Percentiles rank a stretch among this genome's conserved stretches.
These are phyloP conservation scores for Quercus bicolor DNA, from an alignment of 306 rosid species.

Conservation along the genomic window DNA sequence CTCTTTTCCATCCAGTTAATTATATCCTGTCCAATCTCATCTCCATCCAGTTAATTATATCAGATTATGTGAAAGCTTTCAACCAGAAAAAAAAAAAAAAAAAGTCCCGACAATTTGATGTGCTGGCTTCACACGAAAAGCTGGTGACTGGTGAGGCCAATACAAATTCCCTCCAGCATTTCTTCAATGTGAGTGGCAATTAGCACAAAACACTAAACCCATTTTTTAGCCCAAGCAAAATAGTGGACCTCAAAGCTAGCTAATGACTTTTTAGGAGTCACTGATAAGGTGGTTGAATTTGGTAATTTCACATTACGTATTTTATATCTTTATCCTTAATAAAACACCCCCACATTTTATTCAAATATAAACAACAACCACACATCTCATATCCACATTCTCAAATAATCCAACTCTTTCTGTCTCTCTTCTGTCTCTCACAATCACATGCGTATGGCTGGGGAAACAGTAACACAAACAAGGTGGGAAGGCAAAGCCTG, in stretches of 20 bases:
- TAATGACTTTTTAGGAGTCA: neutral
- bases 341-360: neutral
- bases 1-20: slow-evolving; percentile 82
- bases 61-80: neutral
- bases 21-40: slow-evolving; percentile 73
- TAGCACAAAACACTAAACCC: neutral
- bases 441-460: slow-evolving; percentile 1
- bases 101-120: slow-evolving; percentile 90
- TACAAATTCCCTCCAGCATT: too few relatives aligned
- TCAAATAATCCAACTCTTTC: too few relatives aligned
- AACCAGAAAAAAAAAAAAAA: neutral
- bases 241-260: neutral
- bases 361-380: neutral
- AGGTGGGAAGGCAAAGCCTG: slow-evolving; percentile 36
- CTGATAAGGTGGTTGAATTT: neutral
- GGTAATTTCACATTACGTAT: too few relatives aligned
- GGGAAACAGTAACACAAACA: neutral
- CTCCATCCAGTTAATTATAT: slow-evolving; percentile 42
- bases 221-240: neutral
- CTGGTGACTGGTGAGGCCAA: too few relatives aligned
- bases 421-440: neutral
- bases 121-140: slow-evolving; percentile 77
- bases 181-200: too few relatives aligned
- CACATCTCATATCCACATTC: neutral
- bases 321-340: too few relatives aligned